Evolutionary conservation across 345 rosid species (phyloP).

Genomic region (Arabis alpina): DNA sequence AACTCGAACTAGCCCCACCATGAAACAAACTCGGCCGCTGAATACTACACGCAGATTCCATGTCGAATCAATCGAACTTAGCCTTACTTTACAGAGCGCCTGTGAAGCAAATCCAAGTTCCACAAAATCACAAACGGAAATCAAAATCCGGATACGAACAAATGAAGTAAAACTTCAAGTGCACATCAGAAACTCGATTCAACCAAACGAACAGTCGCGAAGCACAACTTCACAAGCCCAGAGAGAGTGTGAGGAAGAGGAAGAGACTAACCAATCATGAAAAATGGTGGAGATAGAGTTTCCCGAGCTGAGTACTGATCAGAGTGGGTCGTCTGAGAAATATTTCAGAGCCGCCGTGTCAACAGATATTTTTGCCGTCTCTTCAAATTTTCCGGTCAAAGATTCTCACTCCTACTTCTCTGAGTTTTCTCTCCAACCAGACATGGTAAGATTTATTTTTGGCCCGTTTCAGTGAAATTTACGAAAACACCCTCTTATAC

Average conservation of each 20-base stretch:
- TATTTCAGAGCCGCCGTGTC: slow-evolving; percentile 9
- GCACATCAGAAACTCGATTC: not conserved
- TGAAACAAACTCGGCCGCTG: slow-evolving; percentile 49
- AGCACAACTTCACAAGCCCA: no score
- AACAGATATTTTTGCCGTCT: slow-evolving; percentile 10
- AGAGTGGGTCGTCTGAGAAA: slow-evolving; percentile 25
- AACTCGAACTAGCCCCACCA: slow-evolving; percentile 43
- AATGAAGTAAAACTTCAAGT: not conserved
- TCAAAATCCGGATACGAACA: not conserved
- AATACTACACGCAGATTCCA: slow-evolving; percentile 65
- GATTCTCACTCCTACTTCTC: not conserved
- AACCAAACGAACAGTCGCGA: not conserved
- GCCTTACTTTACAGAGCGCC: slow-evolving; percentile 42
- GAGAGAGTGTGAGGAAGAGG: not conserved
- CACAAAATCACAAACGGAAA: not conserved
- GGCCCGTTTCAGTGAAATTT: not conserved
- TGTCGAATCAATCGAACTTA: slow-evolving; percentile 37
- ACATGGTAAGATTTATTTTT: slow-evolving; percentile 20
- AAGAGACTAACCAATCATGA: slow-evolving; percentile 48
- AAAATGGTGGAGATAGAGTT: slow-evolving; percentile 17
- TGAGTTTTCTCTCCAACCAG: slow-evolving; percentile 37
- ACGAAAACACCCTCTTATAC: slow-evolving; percentile 21
- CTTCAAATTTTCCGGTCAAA: slow-evolving; percentile 29
- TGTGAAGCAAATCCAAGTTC: slow-evolving; percentile 31
- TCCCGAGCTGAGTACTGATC: not conserved